These are phyloP conservation scores for Dryadomyces quercivorus DNA, from an alignment of 2,329 filamentous ascomycete species.

Conservation along the genomic window DNA sequence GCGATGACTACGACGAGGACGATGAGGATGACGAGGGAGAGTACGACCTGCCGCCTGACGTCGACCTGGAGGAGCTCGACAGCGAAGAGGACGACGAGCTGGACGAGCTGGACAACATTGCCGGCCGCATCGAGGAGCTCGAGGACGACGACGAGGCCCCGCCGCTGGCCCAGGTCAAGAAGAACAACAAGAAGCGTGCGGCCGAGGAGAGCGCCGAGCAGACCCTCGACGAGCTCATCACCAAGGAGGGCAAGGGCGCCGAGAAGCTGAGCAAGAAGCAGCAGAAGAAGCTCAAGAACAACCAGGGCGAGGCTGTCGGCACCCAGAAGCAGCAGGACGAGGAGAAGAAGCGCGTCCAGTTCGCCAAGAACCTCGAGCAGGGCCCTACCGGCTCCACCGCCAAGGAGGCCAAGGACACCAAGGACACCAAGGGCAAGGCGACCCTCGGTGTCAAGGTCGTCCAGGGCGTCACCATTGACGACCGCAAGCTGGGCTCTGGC, in stretches of 20 bases:
- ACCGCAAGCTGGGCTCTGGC: constrained; percentile 84
- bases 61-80: constrained; percentile 64
- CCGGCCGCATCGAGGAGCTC: constrained; percentile 62
- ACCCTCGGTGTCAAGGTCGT: constrained; percentile 63
- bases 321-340: constrained; percentile 51
- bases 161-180: constrained; percentile 41
- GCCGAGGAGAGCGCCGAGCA: constrained; percentile 63
- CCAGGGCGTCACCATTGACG: constrained; percentile 83
- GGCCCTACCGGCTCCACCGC: constrained; percentile 63
- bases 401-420: constrained; percentile 27
- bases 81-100: constrained; percentile 64
- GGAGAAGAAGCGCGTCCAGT: constrained; percentile 90
- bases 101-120: constrained; percentile 61
- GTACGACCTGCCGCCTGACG: constrained; percentile 70
- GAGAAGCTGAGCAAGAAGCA: constrained; percentile 89
- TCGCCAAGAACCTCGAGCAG: constrained; percentile 97
- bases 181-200: constrained; percentile 79
- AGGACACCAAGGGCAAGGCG: constrained; percentile 26
- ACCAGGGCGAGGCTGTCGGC: constrained; percentile 75
- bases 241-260: constrained; percentile 51
- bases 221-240: constrained; percentile 73
- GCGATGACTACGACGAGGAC: constrained; percentile 49
- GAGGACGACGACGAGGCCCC: constrained; percentile 66
- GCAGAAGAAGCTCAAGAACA: constrained; percentile 97
- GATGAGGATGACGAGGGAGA: constrained; percentile 52